Base-by-base conservation (phyloP, 257 asterid genomes). In the Salvia rosmarinus region DNA sequence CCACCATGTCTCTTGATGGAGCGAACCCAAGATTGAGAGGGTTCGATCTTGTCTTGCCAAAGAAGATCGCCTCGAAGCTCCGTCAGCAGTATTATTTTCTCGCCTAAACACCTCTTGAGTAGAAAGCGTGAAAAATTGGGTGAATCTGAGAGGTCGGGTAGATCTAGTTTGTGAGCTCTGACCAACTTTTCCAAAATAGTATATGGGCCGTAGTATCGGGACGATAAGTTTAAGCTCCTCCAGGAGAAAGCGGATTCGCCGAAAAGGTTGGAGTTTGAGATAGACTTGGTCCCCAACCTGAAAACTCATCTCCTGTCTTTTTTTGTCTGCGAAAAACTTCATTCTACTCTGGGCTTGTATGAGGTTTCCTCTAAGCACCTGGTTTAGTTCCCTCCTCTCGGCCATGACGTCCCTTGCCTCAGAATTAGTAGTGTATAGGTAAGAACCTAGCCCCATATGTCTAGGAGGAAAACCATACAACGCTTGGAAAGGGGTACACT, bases 1-100 rank as follows among this genome's bases (percentile, higher is more conserved):
- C 1, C 4, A 0, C 7, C 50, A 3, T 4, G 11, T 0, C 50
- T 0, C 0, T 2, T 0, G 17, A 3, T 44, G 17, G 17, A 0
- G 1, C 50, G 50, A 0, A 1, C 4, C 0, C n/a, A n/a, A n/a
- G n/a, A n/a, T n/a, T n/a, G n/a, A n/a, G n/a, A n/a, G n/a, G n/a
- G n/a, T n/a, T 13, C 17, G 4, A 44, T 17, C 17, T 12, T 0
- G 16, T 1, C 12, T 0, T 0, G 3, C 3, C 7, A n/a, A n/a
- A n/a, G n/a, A n/a, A n/a, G n/a, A n/a, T n/a, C 50, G 0, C 13
- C 50, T 0, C 3, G 1, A 5, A 11, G 6, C n/a, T n/a, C n/a
- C n/a, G n/a, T n/a, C n/a, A n/a, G n/a, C n/a, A n/a, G 50, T 11
- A 44, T 17, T 0, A 2, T 1, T 4, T 44, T 17, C 4, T 12